A percentile compares a stretch with the other conserved stretches of the same genome.
Conservation (phyloP, 2,329 filamentous ascomycete species). For the Torrubiella hemipterigena region DNA sequence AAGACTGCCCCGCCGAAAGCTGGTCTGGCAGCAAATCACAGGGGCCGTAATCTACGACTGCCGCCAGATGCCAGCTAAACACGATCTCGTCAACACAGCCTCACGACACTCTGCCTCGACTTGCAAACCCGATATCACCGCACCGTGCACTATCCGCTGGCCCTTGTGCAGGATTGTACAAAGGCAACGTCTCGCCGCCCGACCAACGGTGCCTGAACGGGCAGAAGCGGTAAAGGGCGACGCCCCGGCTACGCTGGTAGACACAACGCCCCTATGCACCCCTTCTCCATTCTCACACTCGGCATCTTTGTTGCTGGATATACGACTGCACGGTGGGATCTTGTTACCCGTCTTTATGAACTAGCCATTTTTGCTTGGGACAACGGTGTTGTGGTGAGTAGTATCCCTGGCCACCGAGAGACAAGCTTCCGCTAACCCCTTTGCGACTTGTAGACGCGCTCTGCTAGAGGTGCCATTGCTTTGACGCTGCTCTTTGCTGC, state of each 20-base stretch:
- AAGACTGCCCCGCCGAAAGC: too few species aligned
- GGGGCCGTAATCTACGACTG: too few species aligned
- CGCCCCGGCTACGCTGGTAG: too few species aligned
- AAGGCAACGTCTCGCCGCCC: too few species aligned
- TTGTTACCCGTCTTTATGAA: conserved; percentile 93
- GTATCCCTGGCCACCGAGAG: background rate
- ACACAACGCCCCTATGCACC: conserved; percentile 97
- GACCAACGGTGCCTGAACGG: conserved; percentile 28
- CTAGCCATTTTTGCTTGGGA: conserved; percentile 96
- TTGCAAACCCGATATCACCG: too few species aligned
- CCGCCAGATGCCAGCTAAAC: too few species aligned
- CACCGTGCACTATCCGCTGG: too few species aligned
- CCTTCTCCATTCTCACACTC: conserved; percentile 88
- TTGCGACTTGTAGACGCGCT: conserved; percentile 52
- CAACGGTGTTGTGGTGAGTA: conserved; percentile 85
- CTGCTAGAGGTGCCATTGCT: conserved; percentile 71
- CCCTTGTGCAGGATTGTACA: too few species aligned
- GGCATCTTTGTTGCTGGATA: conserved; percentile 99
- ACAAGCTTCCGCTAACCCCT: background rate
- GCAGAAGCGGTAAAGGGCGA: conserved; percentile 22
- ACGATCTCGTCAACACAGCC: too few species aligned
- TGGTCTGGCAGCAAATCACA: too few species aligned
- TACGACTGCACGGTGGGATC: conserved; percentile 97
- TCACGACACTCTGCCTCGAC: too few species aligned
- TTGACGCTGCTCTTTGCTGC: conserved; percentile 77